Evolutionary conservation across 192 early-diverging fungal genomes (phyloP).

Genomic region (Linnemannia schmuckeri): DNA sequence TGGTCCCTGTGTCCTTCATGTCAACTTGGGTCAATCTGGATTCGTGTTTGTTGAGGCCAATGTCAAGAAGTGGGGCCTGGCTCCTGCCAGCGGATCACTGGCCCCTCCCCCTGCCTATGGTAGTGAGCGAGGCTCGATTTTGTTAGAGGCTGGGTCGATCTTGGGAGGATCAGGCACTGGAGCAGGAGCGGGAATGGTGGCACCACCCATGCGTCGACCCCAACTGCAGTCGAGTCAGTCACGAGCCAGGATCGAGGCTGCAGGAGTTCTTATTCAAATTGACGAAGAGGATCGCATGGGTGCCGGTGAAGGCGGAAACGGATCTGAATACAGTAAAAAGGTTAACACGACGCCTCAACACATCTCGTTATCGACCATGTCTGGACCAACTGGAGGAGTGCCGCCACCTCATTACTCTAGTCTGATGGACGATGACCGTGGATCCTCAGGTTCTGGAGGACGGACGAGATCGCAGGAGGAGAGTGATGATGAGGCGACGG

Average conservation of each 20-base stretch:
- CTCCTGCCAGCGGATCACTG: conserved; percentile 75
- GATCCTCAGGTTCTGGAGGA: neutral
- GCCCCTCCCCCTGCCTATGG: conserved; percentile 85
- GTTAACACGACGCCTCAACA: conserved; percentile 19
- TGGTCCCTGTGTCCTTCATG: conserved; percentile 69
- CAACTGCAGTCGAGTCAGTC: conserved; percentile 28
- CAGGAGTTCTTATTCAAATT: conserved; percentile 4
- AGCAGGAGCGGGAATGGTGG: neutral
- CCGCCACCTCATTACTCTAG: conserved; percentile 60
- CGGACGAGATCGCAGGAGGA: neutral
- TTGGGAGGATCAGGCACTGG: conserved; percentile 17
- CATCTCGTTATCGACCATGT: conserved; percentile 47
- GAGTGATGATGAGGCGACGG: conserved; percentile 41
- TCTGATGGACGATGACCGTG: conserved; percentile 17
- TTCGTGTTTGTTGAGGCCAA: conserved; percentile 90
- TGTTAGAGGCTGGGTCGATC: conserved; percentile 58
- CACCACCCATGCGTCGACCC: conserved; percentile 2
- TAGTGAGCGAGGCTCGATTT: conserved; percentile 74
- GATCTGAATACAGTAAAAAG: neutral
- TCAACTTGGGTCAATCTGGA: conserved; percentile 84
- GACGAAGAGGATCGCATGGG: neutral
- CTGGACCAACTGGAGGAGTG: conserved; percentile 7
- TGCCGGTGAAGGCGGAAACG: neutral
- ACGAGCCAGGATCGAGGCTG: neutral
- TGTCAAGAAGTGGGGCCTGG: conserved; percentile 87